A percentile compares a stretch with the other conserved stretches of the same genome.
phyloP scores from a whole-genome alignment of 2,329 filamentous ascomycete species.

The Colletotrichum scovillei region DNA sequence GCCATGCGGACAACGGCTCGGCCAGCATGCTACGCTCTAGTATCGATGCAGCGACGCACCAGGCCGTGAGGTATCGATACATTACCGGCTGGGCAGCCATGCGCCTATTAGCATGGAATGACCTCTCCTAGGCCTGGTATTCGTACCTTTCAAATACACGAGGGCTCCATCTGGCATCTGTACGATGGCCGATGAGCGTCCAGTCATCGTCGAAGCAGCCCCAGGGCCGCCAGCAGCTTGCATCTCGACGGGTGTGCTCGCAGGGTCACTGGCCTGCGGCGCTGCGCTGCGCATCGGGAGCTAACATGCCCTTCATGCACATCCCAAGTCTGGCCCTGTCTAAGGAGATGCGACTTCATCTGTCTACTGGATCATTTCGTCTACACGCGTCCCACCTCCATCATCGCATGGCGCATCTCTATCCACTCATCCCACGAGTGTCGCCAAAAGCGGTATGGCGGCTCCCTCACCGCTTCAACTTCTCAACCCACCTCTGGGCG shows the following conservation, averaged over 20 bases:
- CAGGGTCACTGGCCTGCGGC: not conserved
- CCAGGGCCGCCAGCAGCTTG: constrained; percentile 6
- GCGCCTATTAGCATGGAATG: constrained; percentile 42
- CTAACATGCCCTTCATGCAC: constrained; percentile 30
- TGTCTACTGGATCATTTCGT: constrained; percentile 18
- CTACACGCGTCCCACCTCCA: constrained; percentile 24
- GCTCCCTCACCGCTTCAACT: constrained; percentile 39
- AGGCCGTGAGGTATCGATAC: constrained; percentile 46
- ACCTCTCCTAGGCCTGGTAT: constrained; percentile 34
- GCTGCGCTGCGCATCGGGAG: constrained; percentile 29
- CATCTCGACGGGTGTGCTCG: constrained; percentile 22
- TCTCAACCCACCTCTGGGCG: constrained; percentile 25
- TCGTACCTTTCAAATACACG: constrained; percentile 9
- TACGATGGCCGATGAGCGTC: constrained; percentile 27
- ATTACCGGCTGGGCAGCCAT: constrained; percentile 50
- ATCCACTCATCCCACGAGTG: constrained; percentile 31
- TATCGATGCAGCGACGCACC: constrained; percentile 7
- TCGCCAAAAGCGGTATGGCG: constrained; percentile 38
- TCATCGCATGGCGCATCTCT: constrained; percentile 20
- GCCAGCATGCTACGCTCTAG: constrained; percentile 9
- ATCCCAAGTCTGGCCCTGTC: constrained; percentile 22
- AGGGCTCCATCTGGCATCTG: constrained; percentile 32
- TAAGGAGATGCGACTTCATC: constrained; percentile 6
- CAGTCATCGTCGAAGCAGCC: constrained; percentile 14
- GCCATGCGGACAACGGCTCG: constrained; percentile 28